These are phyloP conservation scores for Hanseniaspora thailandica DNA, from an alignment of 805 yeast species.

Conservation along the genomic window DNA sequence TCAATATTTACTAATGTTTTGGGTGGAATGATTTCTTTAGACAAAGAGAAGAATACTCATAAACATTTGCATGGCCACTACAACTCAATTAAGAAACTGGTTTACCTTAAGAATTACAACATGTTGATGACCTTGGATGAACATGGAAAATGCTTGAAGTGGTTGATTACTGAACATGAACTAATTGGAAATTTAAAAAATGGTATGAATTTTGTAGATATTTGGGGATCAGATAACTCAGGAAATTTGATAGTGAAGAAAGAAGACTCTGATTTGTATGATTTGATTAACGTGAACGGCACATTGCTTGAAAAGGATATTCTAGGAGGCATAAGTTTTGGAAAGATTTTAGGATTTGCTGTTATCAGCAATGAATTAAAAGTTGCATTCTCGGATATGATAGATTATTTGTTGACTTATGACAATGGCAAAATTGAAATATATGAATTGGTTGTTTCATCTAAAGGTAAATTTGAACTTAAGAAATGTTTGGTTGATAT, in stretches of 20 bases:
- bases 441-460: neutral
- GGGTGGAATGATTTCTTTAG: neutral
- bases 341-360: conserved; percentile 34
- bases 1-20: neutral
- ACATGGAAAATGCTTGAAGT: conserved; percentile 31
- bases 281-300: conserved; percentile 26
- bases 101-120: conserved; percentile 42
- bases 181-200: neutral
- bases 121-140: conserved; percentile 43
- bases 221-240: neutral
- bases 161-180: neutral
- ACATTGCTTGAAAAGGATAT: conserved; percentile 36
- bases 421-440: neutral
- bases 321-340: conserved; percentile 30
- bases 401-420: neutral
- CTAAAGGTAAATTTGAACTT: conserved; percentile 12
- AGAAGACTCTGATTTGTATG: neutral
- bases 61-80: conserved; percentile 38
- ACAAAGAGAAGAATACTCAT: neutral
- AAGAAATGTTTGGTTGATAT: neutral
- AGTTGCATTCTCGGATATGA: neutral
- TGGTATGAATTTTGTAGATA: neutral
- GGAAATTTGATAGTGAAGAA: neutral
- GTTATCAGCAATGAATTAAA: conserved; percentile 22
- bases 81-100: conserved; percentile 35